These are phyloP conservation scores for Abrus precatorius DNA, from an alignment of 306 rosid genomes.

Conservation along the genomic window DNA sequence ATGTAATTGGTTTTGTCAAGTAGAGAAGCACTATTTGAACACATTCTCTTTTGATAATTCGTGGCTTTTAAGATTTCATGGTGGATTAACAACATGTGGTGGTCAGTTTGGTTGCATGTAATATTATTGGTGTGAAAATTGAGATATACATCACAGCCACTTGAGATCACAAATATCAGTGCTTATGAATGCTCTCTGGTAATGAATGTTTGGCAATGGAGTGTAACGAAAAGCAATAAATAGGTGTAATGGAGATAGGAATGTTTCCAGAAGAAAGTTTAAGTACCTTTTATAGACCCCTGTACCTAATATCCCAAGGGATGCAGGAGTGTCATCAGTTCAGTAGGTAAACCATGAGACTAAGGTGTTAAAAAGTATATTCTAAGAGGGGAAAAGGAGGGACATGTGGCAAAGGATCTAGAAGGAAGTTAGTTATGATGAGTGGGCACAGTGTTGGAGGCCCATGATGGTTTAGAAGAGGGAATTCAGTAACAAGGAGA, in stretches of 20 bases:
- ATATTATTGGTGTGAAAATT: slow-evolving; percentile 32
- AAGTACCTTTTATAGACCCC: neutral
- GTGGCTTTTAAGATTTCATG: neutral
- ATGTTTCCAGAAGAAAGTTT: neutral
- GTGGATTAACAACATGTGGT: neutral
- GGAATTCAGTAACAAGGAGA: no score
- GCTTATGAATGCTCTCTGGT: neutral
- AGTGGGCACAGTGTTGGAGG: no score
- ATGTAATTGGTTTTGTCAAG: slow-evolving; percentile 7
- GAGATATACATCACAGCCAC: slow-evolving; percentile 2
- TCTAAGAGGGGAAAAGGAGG: no score
- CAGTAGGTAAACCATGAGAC: no score
- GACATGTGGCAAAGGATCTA: no score
- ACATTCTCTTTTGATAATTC: slow-evolving; percentile 1
- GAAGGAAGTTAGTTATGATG: no score
- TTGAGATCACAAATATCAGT: neutral
- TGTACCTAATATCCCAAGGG: no score
- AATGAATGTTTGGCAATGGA: slow-evolving; percentile 9
- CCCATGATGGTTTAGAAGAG: no score
- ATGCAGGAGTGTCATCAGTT: no score
- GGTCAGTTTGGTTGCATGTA: slow-evolving; percentile 24
- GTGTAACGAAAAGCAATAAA: neutral
- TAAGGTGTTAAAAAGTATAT: no score
- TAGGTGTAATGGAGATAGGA: neutral
- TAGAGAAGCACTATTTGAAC: slow-evolving; percentile 24